Evolutionary conservation across 75 land plant genomes (phyloP), one percentile per base, ranked within the genome.

Genomic region (Chamaecyparis obtusa): DNA sequence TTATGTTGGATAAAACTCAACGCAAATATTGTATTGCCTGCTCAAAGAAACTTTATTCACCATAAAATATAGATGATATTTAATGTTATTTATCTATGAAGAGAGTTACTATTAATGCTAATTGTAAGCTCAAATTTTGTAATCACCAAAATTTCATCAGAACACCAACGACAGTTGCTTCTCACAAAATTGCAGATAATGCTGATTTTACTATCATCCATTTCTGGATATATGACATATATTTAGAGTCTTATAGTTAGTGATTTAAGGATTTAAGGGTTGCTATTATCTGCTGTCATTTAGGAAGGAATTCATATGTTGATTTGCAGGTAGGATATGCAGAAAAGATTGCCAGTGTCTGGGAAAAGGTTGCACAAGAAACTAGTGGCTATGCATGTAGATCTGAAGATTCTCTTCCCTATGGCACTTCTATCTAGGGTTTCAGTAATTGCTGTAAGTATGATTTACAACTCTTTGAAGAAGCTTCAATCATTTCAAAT

Each of bases 321-420:
- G 46, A 46, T 85, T 57, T 84, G 86, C 91, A 96, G 97, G 96
- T 91, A 14, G 95, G 93, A 17, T 96, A 95, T 88, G 91, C 93
- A 24, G 96, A 96, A 89, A 96, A 93, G 88, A 94, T 95, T 86
- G 94, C 94, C 15, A 89, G 86, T 88, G 93, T 92, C 14, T 96
- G 98, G 98, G 90, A 86, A 32, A 91, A 85, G 44, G 93, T 92
- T 83, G 94, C 92, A 55, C 94, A 96, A 88, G 96, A 96, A 85
- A 89, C 93, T 15, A 89, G 92, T 76, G 89, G 87, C 35, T 92
- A 92, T 86, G 90, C 85, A 46, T 48, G 83, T 46, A 81, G 83
- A 81, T 81, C 83, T 27, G 83, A 81, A n/a, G 83, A 81, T 81
- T 81, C 83, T 44, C 32, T 81, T 30, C 33, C 48, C 83, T 81